Conservation (phyloP, 768 basidiomycete genomes). For the Clathrus columnatus region DNA sequence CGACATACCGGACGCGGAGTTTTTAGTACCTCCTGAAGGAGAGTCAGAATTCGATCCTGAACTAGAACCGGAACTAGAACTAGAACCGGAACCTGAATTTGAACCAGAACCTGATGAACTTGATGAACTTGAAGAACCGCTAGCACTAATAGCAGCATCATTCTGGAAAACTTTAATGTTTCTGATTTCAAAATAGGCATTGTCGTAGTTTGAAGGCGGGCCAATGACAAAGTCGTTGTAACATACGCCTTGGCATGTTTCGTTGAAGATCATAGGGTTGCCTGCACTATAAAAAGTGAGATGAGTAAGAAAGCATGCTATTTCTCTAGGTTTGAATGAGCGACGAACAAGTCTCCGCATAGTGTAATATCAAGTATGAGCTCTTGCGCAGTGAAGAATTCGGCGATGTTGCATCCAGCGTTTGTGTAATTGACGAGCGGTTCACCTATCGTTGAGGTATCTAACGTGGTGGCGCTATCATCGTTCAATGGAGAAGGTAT, state of each 20-base stretch:
- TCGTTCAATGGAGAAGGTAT: conserved; percentile 18
- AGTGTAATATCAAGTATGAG: conserved; percentile 70
- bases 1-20: too few relatives aligned
- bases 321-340: background rate
- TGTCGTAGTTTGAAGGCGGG: conserved; percentile 48
- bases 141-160: background rate
- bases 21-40: too few relatives aligned
- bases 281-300: conserved; percentile 38
- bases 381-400: conserved; percentile 53
- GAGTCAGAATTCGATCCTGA: background rate
- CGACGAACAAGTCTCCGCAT: conserved; percentile 29
- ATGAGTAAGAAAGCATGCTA: background rate
- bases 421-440: conserved; percentile 64
- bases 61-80: background rate
- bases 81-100: background rate
- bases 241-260: conserved; percentile 59
- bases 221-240: conserved; percentile 66
- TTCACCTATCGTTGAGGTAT: conserved; percentile 51
- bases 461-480: conserved; percentile 21
- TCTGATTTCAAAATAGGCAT: conserved; percentile 66
- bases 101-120: background rate
- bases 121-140: background rate
- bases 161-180: conserved; percentile 40
- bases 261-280: conserved; percentile 37
- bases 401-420: conserved; percentile 41